Percentiles rank a stretch among this genome's conserved stretches.
These are phyloP conservation scores for Chlorella sp. DNA, from an alignment of 139 green algal genomes.

Conservation along the genomic window DNA sequence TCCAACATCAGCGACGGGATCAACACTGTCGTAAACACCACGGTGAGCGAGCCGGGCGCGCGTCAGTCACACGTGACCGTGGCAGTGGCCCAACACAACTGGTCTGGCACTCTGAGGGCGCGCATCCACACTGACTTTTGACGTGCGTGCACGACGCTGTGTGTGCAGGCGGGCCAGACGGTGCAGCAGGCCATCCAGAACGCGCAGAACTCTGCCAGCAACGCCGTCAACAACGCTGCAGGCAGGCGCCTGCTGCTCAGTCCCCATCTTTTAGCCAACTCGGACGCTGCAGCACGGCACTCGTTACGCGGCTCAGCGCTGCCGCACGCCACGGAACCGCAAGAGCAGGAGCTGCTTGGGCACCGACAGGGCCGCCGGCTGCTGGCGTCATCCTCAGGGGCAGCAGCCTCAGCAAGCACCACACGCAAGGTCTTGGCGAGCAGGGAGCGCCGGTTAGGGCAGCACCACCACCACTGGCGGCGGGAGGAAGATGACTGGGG, in stretches of 20 bases:
- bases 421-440: too few species aligned
- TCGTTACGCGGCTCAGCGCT: too few species aligned
- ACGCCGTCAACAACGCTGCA: neutral
- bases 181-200: neutral
- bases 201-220: neutral
- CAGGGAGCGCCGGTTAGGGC: too few species aligned
- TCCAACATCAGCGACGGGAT: conserved; percentile 15
- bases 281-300: too few species aligned
- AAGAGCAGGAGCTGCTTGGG: too few species aligned
- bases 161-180: neutral
- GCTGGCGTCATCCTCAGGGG: too few species aligned
- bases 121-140: neutral
- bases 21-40: neutral
- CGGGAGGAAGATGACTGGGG: too few species aligned
- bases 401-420: too few species aligned
- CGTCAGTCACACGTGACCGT: neutral
- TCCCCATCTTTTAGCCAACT: too few species aligned
- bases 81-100: neutral
- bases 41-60: neutral
- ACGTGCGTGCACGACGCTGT: neutral
- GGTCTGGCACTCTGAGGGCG: neutral
- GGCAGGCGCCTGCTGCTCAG: neutral
- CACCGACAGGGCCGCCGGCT: too few species aligned
- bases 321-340: too few species aligned
- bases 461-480: too few species aligned